Evolutionary conservation across 2,329 filamentous ascomycete species (phyloP), one percentile per base, ranked within the genome.

Genomic region (Aphanocladium album): DNA sequence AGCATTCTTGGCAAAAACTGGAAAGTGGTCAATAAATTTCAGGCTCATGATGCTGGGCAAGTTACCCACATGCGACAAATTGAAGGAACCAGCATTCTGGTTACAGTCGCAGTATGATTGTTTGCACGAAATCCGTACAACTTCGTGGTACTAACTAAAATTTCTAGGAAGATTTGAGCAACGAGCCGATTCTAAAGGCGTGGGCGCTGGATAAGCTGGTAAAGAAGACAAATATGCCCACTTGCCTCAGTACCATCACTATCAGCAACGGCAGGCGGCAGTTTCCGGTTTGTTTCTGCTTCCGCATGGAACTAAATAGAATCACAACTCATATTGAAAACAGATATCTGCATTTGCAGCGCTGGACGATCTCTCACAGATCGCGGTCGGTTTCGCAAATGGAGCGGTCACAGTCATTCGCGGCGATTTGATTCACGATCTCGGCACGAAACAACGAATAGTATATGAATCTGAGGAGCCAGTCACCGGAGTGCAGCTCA

Each of bases 381-480:
- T 98, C 30, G 95, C 93, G 4, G 89, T 98, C 7, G 96, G 95
- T 5, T 99, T 99, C 71, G 95, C 89, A 14, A 98, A 99, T 74
- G 95, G 95, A 8, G 87, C 93, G 1, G 93, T 99, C 14, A 96
- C 92, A 0, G 87, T 99, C 30, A 90, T 99, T 61, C 85, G 95
- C 62, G 95, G 96, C 63, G 95, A 99, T 71, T 80, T 99, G 53
- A 90, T 99, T 67, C 92, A 99, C 72, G 95, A 99, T 72, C 87
- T 95, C 61, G 95, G 96, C 23, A 92, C 93, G 12, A 92, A 91
- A 71, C 95, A 99, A 73, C 86, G 95, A 57, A 95, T 93, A 37
- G 91, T 99, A 11, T 95, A 96, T 75, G 95, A 99, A 71, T 96
- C 93, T 0, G 93, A 98, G 68, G 95, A 99, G 72, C 96, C 95